Conservation (phyloP, 768 basidiomycete species). For the Hypholoma fasciculare region DNA sequence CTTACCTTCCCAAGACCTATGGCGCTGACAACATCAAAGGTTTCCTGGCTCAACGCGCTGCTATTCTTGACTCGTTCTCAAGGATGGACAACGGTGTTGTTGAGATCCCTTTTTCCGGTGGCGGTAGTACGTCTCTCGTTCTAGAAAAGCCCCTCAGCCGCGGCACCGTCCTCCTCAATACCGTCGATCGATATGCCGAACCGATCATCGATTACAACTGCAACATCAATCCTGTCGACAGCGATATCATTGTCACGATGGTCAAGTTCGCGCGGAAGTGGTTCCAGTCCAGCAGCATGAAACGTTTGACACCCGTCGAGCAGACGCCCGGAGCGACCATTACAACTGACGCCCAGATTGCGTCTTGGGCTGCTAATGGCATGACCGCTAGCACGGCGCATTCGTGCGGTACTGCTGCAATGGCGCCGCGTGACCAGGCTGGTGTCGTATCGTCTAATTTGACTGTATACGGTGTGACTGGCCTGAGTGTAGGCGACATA, state of each 20-base stretch:
- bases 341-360: background rate
- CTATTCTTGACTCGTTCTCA: background rate
- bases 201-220: slow-evolving; percentile 11
- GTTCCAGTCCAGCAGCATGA: background rate
- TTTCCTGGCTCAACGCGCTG: slow-evolving; percentile 4
- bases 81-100: background rate
- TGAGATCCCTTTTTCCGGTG: background rate
- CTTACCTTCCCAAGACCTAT: slow-evolving; percentile 10
- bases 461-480: slow-evolving; percentile 11
- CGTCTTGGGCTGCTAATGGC: background rate
- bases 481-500: slow-evolving; percentile 10
- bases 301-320: background rate
- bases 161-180: slow-evolving; percentile 11
- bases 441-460: slow-evolving; percentile 12
- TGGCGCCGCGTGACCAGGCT: background rate
- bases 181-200: slow-evolving; percentile 8
- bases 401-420: background rate
- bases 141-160: slow-evolving; percentile 13
- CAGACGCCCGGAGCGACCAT: background rate
- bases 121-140: background rate
- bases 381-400: background rate
- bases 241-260: slow-evolving; percentile 2
- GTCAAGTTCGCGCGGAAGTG: slow-evolving; percentile 6
- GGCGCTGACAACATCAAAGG: slow-evolving; percentile 4
- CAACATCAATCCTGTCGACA: slow-evolving; percentile 13